Evolutionary conservation across 345 rosid species (phyloP), one percentile per base, ranked within the genome.

Genomic region (Rhizophora apiculata): DNA sequence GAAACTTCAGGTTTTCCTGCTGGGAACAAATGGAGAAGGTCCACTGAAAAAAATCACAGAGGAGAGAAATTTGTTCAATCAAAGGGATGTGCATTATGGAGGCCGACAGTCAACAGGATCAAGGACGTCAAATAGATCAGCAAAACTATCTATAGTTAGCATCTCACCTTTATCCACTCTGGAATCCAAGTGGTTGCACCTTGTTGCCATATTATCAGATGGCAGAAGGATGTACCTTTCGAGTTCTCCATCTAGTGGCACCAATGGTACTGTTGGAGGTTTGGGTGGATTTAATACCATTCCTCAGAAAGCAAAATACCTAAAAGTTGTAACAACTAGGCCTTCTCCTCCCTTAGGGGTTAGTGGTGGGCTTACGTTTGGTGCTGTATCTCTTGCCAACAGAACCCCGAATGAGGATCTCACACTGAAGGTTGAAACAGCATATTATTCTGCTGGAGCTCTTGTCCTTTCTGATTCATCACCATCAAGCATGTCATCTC

Each of bases 141-240:
- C 76, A 73, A 90, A 89, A 80, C 94, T 94, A 74, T 84, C 98
- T 32, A 86, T 95, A 68, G 97, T 89, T 70, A 84, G 85, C 74
- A 90, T 95, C 68, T 82, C 97, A 49, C 98, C 98, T 61, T 74
- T 92, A 72, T 90, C 97, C 64, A 84, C 83, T 21, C 68, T 92
- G 76, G 99, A 95, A 78, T 95, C 99, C 19, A 95, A 95, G 86
- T 87, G 89, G 78, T 78, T 95, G 83, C 99, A 95, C 79, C 89
- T 95, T 62, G 94, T 95, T 81, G 97, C 87, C 61, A 81, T 87
- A 72, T 77, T 95, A 79, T 95, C 98, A 19, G 99, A 95, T 86
- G 99, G 99, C 63, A 90, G 96, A 76, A 89, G 99, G 80, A 80
- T 95, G 96, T 95, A 90, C 76, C 85, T 95, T 75, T 92, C 97